Evolutionary conservation across 345 rosid species (phyloP).

Genomic region (Arabis alpina): DNA sequence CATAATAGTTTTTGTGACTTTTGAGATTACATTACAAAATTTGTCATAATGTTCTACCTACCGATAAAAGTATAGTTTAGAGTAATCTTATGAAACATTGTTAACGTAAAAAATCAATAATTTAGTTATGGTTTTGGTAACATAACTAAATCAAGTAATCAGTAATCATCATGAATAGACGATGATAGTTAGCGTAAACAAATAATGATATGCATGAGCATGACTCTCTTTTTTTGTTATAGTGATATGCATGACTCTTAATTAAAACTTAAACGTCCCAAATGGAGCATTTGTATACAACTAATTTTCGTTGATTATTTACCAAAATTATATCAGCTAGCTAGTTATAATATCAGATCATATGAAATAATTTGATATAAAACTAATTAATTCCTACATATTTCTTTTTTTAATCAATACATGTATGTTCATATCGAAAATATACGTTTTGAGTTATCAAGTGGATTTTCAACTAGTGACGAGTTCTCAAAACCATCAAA

Average conservation of each 20-base stretch:
- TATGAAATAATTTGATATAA: not conserved
- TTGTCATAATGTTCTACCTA: constrained; percentile 32
- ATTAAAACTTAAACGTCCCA: constrained; percentile 19
- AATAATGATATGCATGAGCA: not conserved
- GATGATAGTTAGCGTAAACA: constrained; percentile 25
- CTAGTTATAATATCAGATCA: not conserved
- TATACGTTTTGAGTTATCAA: no score
- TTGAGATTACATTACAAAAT: not conserved
- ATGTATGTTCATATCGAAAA: no score
- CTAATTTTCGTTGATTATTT: not conserved
- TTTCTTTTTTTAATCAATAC: no score
- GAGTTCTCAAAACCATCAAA: no score
- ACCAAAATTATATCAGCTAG: not conserved
- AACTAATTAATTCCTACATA: not conserved
- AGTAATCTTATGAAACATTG: constrained; percentile 7
- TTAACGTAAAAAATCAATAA: no score
- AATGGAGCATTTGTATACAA: not conserved
- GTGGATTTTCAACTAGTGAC: no score
- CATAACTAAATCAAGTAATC: constrained; percentile 24
- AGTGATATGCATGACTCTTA: not conserved
- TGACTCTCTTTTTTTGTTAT: not conserved
- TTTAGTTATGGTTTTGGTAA: no score
- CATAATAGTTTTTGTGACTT: constrained; percentile 18
- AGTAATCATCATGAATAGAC: constrained; percentile 17
- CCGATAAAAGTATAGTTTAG: not conserved